phyloP scores from a whole-genome alignment of 1,284 basidiomycete genomes.

The Trichosporon asahii region DNA sequence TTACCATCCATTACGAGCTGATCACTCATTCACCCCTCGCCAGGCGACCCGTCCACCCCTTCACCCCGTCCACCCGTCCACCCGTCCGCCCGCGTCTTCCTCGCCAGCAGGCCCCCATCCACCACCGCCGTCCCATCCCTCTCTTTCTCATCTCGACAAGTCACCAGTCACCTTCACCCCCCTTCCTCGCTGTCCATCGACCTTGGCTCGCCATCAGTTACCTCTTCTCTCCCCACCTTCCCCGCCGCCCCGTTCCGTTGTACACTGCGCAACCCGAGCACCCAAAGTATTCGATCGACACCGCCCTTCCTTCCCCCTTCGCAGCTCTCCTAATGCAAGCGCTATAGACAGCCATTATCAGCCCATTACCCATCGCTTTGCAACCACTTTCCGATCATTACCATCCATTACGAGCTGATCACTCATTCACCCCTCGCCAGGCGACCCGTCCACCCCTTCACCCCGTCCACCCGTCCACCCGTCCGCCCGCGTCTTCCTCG shows the following conservation, averaged over 20 bases:
- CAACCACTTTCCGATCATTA: constrained; percentile 3
- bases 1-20: neutral
- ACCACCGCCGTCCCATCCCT: constrained; percentile 6
- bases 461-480: neutral
- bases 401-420: neutral
- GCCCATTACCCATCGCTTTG: neutral
- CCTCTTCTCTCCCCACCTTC: neutral
- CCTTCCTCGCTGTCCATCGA: neutral
- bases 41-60: neutral
- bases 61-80: neutral
- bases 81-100: neutral
- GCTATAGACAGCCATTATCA: neutral
- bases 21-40: neutral
- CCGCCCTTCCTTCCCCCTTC: neutral
- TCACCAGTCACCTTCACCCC: neutral
- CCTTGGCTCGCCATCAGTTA: neutral
- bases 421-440: neutral
- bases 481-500: neutral
- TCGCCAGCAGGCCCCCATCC: neutral
- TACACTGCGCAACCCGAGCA: neutral
- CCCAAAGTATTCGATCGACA: constrained; percentile 3
- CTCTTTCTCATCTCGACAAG: constrained; percentile 9
- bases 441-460: neutral
- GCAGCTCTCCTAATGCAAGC: too few species aligned
- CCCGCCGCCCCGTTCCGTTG: neutral